Base-by-base conservation (phyloP, 208 protist genomes). In the Trypanosoma conorhini region DNA sequence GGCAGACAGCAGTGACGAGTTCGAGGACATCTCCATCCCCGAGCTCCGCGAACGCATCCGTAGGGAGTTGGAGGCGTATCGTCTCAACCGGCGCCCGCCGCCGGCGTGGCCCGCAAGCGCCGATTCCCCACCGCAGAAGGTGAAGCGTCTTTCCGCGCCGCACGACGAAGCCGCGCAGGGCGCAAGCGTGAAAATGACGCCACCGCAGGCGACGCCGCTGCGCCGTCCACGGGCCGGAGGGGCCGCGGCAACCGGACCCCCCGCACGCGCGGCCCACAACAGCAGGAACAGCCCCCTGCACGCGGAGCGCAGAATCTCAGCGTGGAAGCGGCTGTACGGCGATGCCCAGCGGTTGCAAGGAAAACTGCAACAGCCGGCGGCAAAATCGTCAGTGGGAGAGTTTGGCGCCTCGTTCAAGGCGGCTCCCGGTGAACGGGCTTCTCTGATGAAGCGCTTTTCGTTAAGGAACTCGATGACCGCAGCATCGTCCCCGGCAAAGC, bases 61-160 rank as follows among this genome's bases (percentile, higher is more conserved):
- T 58, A 72, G 68, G 28, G 87, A 93, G 66, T 65, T 93, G 62
- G 82, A 88, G 69, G 80, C 89, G 65, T 93, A 91, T 71, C 78
- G 76, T 42, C 81, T 70, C 57, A 70, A 74, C 63, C 73, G 80
- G 15, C 30, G 7, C 17, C 5, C 48, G 4, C 56, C 1, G 22
- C 4, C 22, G 61, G 38, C 0, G 17, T 35, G 55, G 28, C 38
- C 5, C 5, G 33, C 22, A 35, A 58, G 17, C 3, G 21, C 10
- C 15, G 12, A 58, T 17, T 13, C 26, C 54, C 28, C 33, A 15
- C 48, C 3, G n/a, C 48, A 52, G 19, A 3, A 4, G 48, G 21
- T 52, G 48, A 24, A 4, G n/a, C 48, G 48, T 22, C 21, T 52
- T 52, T 22, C 3, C 48, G 13, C 48, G 48, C 48, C 8, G 13